Conservation (phyloP, 2,329 filamentous ascomycete species). For the Trichoderma gracile region DNA sequence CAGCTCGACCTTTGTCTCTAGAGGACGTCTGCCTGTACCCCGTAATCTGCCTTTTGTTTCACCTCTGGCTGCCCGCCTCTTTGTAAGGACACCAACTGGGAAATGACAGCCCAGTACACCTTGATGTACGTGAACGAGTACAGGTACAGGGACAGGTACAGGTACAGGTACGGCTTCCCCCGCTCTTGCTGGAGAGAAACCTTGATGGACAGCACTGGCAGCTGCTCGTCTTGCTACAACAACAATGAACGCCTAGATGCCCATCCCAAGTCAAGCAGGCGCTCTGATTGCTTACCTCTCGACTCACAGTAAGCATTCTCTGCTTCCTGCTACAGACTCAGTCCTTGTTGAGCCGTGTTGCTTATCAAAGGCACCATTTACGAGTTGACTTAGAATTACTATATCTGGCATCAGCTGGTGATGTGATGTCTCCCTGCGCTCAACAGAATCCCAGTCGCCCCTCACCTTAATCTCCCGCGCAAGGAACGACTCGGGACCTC, state of each 20-base stretch:
- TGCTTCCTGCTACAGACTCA: neutral
- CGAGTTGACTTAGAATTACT: neutral
- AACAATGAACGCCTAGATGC: too few species aligned
- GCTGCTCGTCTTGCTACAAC: neutral
- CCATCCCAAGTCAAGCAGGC: too few species aligned
- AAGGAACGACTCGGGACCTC: neutral
- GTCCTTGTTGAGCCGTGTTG: neutral
- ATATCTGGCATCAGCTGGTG: neutral
- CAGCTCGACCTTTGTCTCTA: slow-evolving; percentile 9
- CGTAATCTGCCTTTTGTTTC: neutral
- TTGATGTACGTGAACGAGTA: neutral
- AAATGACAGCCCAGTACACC: neutral
- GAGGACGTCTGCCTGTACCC: slow-evolving; percentile 10
- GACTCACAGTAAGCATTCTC: slow-evolving; percentile 5
- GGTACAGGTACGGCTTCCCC: neutral
- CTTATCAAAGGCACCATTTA: neutral
- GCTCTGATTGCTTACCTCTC: neutral
- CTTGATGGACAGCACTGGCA: too few species aligned
- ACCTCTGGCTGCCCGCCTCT: neutral
- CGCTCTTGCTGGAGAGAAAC: neutral
- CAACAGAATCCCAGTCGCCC: neutral
- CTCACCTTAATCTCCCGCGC: neutral
- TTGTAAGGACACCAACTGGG: neutral
- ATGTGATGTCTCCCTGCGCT: neutral
- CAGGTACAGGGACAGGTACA: neutral